Conservation (phyloP, 192 early-diverging fungal genomes). For the Coemansia sp. region DNA sequence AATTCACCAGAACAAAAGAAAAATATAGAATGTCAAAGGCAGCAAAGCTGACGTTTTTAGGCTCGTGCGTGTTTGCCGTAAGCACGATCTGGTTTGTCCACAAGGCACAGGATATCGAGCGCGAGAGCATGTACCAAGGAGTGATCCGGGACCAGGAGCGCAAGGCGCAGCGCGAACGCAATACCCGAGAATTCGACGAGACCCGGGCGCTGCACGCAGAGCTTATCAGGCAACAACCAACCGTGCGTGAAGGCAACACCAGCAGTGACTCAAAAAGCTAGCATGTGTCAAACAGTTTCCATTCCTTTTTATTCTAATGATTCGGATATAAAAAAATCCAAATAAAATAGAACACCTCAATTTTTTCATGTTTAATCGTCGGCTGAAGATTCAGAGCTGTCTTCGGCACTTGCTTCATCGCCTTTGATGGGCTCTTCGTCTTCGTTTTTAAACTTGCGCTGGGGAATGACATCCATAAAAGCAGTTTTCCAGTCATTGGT, state of each 20-base stretch:
- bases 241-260: constrained; percentile 10
- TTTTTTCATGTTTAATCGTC: neutral
- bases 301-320: neutral
- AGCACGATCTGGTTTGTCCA: constrained; percentile 55
- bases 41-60: constrained; percentile 45
- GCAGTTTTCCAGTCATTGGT: constrained; percentile 80
- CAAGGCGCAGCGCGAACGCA: constrained; percentile 46
- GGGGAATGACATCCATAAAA: constrained; percentile 88
- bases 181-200: constrained; percentile 44
- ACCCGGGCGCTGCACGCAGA: constrained; percentile 46
- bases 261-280: neutral
- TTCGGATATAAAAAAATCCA: too few relatives aligned
- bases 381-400: neutral
- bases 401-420: constrained; percentile 10
- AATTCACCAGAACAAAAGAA: constrained; percentile 2
- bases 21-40: constrained; percentile 38
- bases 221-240: constrained; percentile 39
- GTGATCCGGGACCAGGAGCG: constrained; percentile 51
- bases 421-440: neutral
- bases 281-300: neutral
- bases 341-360: too few relatives aligned
- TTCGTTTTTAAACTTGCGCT: constrained; percentile 74
- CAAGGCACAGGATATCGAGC: constrained; percentile 38
- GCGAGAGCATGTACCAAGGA: constrained; percentile 51
- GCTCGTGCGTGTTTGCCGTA: constrained; percentile 44